Base-by-base conservation (phyloP, 495 filamentous ascomycete species). In the Aspergillus indologenus region DNA sequence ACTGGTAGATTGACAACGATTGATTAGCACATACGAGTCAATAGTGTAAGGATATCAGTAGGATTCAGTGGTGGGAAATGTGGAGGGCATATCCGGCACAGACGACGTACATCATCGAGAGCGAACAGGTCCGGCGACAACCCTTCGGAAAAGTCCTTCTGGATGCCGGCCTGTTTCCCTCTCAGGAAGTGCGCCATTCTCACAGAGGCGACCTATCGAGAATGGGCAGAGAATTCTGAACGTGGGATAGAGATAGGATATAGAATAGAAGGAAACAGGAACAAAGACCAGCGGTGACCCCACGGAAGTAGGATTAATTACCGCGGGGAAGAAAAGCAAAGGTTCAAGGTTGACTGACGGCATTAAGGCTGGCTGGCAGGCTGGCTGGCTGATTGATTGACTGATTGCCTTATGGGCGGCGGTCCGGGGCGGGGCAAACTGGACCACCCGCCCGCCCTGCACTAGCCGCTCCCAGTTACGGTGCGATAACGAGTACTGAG, bases 81-180 rank as follows among this genome's bases (percentile, higher is more conserved):
- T 59, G 66, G 62, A 40, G 12, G 12, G 2, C 12, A 2, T 7
- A 40, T 40, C 12, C 12, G 34, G 12, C 34, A 40, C 12, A 40
- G 71, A 72, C 66, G 67, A 67, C 72, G 59, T 77, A 89, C 86
- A 68, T 96, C 90, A 68, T 96, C 94, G 20, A 92, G 83, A 53
- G 83, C 73, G 69, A 97, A 96, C 18, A 89, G 68, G 46, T 87
- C 87, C 23, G 90, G 82, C 42, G 81, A 75, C 54, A 96, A 81
- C 51, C 86, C 86, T 14, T 88, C 85, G 23, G 93, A 96, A 40
- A 98, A 81, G 75, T 98, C 94, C 70, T 84, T 89, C 68, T 90
- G 88, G 54, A 98, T 86, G 56, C 94, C 94, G 54, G 91, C 85
- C 79, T 98, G 94, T 80, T 94, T 96, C 42, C 90, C 88, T 61